A percentile compares a stretch with the other conserved stretches of the same genome.
These are phyloP conservation scores for sorghum (Sorghum bicolor) DNA, from an alignment of 176 grass and related monocot genomes.

Conservation along the genomic window DNA sequence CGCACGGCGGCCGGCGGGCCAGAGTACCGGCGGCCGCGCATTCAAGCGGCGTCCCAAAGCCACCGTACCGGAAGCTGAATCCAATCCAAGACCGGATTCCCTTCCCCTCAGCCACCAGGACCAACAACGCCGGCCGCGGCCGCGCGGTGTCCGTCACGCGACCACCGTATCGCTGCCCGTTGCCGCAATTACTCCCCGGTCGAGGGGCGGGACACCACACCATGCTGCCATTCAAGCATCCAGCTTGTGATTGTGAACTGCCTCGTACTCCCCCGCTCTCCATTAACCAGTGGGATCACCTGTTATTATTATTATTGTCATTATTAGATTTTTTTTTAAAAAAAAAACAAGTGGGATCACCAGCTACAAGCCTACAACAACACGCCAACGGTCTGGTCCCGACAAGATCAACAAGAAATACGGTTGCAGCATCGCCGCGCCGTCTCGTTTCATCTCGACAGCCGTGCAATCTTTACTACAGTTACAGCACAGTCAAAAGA, in stretches of 20 bases:
- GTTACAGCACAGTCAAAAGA: neutral
- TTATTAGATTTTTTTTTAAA: too few species aligned
- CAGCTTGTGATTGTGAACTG: neutral
- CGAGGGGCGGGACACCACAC: neutral
- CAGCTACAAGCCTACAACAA: neutral
- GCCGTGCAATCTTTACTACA: neutral
- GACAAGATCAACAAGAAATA: neutral
- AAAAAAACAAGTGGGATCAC: neutral
- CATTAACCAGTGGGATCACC: slow-evolving; percentile 1
- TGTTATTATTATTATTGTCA: too few species aligned
- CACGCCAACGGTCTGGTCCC: neutral
- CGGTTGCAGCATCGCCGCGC: neutral
- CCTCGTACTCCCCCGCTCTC: neutral
- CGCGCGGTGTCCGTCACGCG: neutral
- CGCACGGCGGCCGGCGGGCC: neutral
- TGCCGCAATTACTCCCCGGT: slow-evolving; percentile 22
- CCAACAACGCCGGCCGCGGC: neutral
- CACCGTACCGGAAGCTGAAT: slow-evolving; percentile 1
- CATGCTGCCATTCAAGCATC: too few species aligned
- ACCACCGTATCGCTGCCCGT: slow-evolving; percentile 30
- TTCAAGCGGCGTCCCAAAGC: neutral
- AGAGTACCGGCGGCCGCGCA: neutral
- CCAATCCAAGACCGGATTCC: neutral
- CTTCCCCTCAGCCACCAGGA: neutral
- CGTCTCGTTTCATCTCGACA: neutral